A percentile compares a stretch with the other conserved stretches of the same genome.
Conservation (phyloP, 805 yeast genomes). For the Yamadazyma insecticola region DNA sequence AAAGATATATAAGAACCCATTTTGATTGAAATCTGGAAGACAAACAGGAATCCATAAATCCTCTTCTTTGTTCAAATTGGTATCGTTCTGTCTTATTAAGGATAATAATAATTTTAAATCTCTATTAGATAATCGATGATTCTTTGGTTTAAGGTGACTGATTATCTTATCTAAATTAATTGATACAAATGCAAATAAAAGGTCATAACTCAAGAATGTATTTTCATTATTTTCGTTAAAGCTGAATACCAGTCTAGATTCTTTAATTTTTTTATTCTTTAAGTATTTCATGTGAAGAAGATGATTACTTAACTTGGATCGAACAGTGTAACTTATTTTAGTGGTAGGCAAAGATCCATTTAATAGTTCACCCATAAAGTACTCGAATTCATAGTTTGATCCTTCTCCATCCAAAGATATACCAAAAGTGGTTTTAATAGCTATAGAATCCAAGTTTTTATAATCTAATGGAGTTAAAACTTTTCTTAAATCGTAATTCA, state of each 20-base stretch:
- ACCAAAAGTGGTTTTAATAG: slow-evolving; percentile 34
- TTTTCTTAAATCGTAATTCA: slow-evolving; percentile 78
- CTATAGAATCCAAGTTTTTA: slow-evolving; percentile 61
- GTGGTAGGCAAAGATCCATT: slow-evolving; percentile 10
- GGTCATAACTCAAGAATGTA: too few species aligned
- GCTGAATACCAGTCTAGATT: not conserved
- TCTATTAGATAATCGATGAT: slow-evolving; percentile 74
- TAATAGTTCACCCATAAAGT: slow-evolving; percentile 25
- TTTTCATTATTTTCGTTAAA: not conserved
- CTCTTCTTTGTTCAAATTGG: slow-evolving; percentile 28
- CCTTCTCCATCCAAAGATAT: slow-evolving; percentile 6
- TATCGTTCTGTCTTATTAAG: slow-evolving; percentile 48
- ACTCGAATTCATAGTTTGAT: slow-evolving; percentile 15
- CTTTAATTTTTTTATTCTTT: too few species aligned
- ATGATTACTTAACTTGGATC: slow-evolving; percentile 59
- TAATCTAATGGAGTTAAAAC: slow-evolving; percentile 72
- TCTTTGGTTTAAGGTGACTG: slow-evolving; percentile 68
- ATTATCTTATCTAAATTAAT: slow-evolving; percentile 61
- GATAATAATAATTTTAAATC: slow-evolving; percentile 75
- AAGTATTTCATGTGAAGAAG: too few species aligned
- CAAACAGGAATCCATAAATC: slow-evolving; percentile 95
- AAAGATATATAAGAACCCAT: slow-evolving; percentile 83
- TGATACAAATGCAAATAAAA: slow-evolving; percentile 73
- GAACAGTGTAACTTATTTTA: slow-evolving; percentile 50
- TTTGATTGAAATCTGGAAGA: slow-evolving; percentile 81